Conservation (phyloP, 306 rosid species). For the Aeschynomene evenia region DNA sequence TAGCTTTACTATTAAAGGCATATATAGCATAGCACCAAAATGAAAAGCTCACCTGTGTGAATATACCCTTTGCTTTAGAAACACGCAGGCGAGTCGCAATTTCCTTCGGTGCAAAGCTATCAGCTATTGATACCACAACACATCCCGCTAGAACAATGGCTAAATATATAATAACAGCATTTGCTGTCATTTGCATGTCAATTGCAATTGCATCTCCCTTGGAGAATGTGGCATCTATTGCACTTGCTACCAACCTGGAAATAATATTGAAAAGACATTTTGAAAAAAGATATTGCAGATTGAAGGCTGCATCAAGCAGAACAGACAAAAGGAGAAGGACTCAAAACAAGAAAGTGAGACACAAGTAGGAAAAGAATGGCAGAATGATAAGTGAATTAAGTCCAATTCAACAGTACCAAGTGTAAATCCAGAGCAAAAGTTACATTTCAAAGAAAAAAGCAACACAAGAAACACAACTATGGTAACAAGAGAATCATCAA, state of each 20-base stretch:
- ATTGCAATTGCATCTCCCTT: constrained; percentile 91
- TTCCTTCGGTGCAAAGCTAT: constrained; percentile 82
- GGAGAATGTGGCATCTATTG: constrained; percentile 59
- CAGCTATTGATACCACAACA: constrained; percentile 89
- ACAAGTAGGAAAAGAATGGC: neutral
- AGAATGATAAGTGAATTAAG: neutral
- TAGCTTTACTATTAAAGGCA: neutral
- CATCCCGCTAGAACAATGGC: constrained; percentile 76
- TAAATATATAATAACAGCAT: constrained; percentile 73
- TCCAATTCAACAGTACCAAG: neutral
- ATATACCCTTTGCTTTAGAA: constrained; percentile 77
- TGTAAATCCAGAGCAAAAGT: too few species aligned
- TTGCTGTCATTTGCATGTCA: constrained; percentile 86
- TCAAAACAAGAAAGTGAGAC: neutral
- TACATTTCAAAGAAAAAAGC: neutral
- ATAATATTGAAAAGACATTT: constrained; percentile 20
- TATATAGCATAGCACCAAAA: constrained; percentile 1
- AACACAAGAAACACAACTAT: neutral
- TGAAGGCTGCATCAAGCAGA: neutral
- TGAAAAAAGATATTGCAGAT: neutral
- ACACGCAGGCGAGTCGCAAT: constrained; percentile 73
- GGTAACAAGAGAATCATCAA: neutral
- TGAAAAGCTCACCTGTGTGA: constrained; percentile 65
- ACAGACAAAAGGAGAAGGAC: neutral
- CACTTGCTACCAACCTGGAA: constrained; percentile 79